These are phyloP conservation scores for Stemphylium vesicarium DNA, from an alignment of 2,329 filamentous ascomycete genomes.

Conservation along the genomic window DNA sequence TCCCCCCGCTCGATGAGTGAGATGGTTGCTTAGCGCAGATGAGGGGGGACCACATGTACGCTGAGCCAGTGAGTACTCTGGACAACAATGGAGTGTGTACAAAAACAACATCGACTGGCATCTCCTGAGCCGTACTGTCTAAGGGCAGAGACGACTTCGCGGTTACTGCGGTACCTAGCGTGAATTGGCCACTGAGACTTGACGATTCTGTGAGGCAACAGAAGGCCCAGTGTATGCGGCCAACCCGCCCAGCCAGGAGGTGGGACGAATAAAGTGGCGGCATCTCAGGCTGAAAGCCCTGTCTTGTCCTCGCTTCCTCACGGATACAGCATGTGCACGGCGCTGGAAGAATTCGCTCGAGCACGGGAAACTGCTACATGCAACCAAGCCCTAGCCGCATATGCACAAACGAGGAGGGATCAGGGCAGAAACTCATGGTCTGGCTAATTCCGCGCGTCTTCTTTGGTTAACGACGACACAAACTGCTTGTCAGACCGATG, in stretches of 20 bases:
- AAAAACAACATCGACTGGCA: not conserved
- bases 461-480: slow-evolving; percentile 26
- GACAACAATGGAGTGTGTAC: not conserved
- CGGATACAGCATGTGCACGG: slow-evolving; percentile 7
- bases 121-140: not conserved
- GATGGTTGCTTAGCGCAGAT: slow-evolving; percentile 26
- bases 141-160: not conserved
- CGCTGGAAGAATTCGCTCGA: slow-evolving; percentile 28
- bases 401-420: slow-evolving; percentile 40
- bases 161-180: not conserved
- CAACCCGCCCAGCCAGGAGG: not conserved
- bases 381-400: slow-evolving; percentile 47
- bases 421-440: slow-evolving; percentile 26
- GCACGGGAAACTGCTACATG: slow-evolving; percentile 40
- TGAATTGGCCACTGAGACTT: not conserved
- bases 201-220: not conserved
- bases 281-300: slow-evolving; percentile 21
- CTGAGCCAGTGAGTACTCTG: slow-evolving; percentile 14
- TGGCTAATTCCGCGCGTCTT: slow-evolving; percentile 25
- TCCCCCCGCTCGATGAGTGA: slow-evolving; percentile 30
- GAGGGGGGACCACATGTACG: slow-evolving; percentile 21
- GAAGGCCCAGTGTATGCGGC: not conserved
- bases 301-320: slow-evolving; percentile 11
- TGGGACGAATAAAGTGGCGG: slow-evolving; percentile 23
- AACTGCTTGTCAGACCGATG: slow-evolving; percentile 22